Evolutionary conservation across 257 asterid species (phyloP), one percentile per base, ranked within the genome.

Genomic region (Mentha longifolia): DNA sequence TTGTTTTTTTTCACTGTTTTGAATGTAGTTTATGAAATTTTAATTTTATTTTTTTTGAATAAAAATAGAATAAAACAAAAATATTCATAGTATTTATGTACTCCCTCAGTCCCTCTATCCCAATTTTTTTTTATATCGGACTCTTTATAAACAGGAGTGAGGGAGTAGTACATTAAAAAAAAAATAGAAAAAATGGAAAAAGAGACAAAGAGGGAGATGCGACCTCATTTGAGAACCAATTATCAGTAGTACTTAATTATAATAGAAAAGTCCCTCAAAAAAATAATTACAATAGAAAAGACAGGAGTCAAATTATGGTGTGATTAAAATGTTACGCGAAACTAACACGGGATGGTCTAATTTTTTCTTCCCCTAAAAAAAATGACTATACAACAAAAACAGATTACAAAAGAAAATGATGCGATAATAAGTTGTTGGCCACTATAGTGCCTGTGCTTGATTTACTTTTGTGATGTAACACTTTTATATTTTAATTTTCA

Each of bases 401-500:
- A 57, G 0, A 46, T 15, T 47, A 47, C 1, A 15, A 15, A 22
- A 61, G 7, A 41, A 76, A 70, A 9, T 57, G 65, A 33, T 47
- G 20, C 17, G 13, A 65, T 50, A 42, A 35, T 35, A 59, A 67
- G 55, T 43, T 75, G 84, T 62, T 75, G 71, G 72, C 71, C 77
- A 74, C 67, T 57, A 41, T 42, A 8, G 3, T 42, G 14, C 4
- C 14, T 42, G 9, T 42, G 56, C 19, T 71, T 30, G 13, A 16
- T 52, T n/a, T 19, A 16, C 61, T 60, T 69, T 58, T 61, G 54
- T 69, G 72, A 62, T 64, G 68, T 16, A 15, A 54, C 55, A 57
- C 65, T 55, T 39, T 46, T 59, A 25, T 50, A 35, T 35, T 35
- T 35, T 42, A 4, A 42, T 51, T 16, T 51, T 16, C 41, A 59